Evolutionary conservation across 1,284 basidiomycete species (phyloP).

Genomic region (Sanguinoderma infundibulare): DNA sequence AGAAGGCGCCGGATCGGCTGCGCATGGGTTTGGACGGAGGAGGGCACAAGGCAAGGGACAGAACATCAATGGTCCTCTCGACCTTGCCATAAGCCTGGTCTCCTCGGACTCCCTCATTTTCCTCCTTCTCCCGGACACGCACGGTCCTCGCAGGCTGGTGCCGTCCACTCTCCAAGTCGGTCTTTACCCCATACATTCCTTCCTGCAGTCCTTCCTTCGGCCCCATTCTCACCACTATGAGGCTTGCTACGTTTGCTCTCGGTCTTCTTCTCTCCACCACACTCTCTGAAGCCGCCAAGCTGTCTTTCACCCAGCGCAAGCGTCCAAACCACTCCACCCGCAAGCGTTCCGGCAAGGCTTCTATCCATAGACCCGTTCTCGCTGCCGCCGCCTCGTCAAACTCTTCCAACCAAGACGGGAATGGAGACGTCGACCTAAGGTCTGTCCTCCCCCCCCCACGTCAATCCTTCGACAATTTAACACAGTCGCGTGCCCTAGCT

Average conservation of each 20-base stretch:
- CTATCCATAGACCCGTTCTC: constrained; percentile 28
- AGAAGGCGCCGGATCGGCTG: neutral
- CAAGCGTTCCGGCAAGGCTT: constrained; percentile 28
- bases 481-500: constrained; percentile 42
- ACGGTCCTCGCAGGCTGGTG: neutral
- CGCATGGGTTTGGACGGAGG: neutral
- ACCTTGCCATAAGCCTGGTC: neutral
- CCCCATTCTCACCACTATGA: constrained; percentile 30
- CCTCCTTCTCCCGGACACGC: neutral
- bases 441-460: constrained; percentile 13
- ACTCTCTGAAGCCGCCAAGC: constrained; percentile 33
- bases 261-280: constrained; percentile 32
- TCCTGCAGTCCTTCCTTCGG: constrained; percentile 32
- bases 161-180: constrained; percentile 13
- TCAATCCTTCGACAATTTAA: neutral
- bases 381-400: constrained; percentile 24
- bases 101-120: neutral
- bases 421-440: constrained; percentile 35
- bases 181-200: constrained; percentile 22
- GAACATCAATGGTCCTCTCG: constrained; percentile 5
- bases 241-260: constrained; percentile 25
- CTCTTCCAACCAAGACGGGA: constrained; percentile 21
- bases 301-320: constrained; percentile 35
- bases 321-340: constrained; percentile 17
- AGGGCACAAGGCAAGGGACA: constrained; percentile 1